A percentile compares a stretch with the other conserved stretches of the same genome.
Evolutionary conservation across 768 basidiomycete genomes (phyloP).

Genomic region (Cystobasidium onofrii): DNA sequence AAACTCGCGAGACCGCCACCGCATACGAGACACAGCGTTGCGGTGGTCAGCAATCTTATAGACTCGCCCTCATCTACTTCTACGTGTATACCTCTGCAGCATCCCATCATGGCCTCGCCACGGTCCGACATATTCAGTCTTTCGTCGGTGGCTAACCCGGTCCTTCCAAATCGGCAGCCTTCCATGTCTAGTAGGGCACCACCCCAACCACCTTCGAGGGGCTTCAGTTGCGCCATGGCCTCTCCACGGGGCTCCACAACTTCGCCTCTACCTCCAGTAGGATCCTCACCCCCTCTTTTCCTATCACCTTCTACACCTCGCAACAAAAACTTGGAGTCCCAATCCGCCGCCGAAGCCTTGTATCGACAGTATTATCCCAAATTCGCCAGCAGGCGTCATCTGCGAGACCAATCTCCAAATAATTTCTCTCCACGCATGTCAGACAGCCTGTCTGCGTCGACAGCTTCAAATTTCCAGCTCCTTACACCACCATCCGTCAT

Average conservation of each 20-base stretch:
- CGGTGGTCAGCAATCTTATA: background rate
- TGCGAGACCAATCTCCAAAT: background rate
- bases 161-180: background rate
- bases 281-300: background rate
- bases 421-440: background rate
- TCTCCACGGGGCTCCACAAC: no score
- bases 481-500: conserved; percentile 18
- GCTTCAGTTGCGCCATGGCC: no score
- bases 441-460: background rate
- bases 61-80: background rate
- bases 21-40: background rate
- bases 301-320: background rate
- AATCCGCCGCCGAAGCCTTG: background rate
- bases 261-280: no score
- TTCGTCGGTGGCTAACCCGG: background rate
- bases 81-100: background rate
- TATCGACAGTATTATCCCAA: conserved; percentile 26
- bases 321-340: background rate
- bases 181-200: no score
- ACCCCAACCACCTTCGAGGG: no score
- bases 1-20: background rate
- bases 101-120: background rate
- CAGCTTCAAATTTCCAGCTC: background rate
- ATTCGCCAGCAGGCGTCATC: conserved; percentile 6
- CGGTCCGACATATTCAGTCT: background rate